These are phyloP conservation scores for Claviceps sp. DNA, from an alignment of 2,329 filamentous ascomycete species.

Conservation along the genomic window DNA sequence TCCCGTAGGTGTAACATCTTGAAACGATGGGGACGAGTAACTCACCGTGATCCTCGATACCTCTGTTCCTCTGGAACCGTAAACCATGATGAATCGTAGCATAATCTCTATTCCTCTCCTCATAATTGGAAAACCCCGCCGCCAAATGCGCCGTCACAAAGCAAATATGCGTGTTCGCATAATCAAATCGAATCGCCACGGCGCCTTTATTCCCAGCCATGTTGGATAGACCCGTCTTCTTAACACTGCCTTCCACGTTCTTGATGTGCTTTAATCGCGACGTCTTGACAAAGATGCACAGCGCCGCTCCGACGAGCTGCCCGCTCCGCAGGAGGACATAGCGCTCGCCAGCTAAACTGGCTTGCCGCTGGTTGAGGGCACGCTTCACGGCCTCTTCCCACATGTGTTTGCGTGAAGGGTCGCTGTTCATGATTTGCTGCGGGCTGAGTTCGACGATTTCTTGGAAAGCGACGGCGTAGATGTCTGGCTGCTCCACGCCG, in stretches of 20 bases:
- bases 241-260: slow-evolving; percentile 90
- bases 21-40: background rate
- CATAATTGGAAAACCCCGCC: slow-evolving; percentile 91
- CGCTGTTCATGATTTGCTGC: slow-evolving; percentile 98
- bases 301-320: slow-evolving; percentile 83
- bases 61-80: slow-evolving; percentile 78
- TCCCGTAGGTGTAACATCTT: too few species aligned
- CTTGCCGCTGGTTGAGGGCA: slow-evolving; percentile 61
- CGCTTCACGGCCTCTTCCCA: slow-evolving; percentile 77
- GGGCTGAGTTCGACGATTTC: slow-evolving; percentile 97
- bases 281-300: slow-evolving; percentile 81
- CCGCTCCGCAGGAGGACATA: slow-evolving; percentile 87
- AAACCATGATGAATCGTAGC: slow-evolving; percentile 76
- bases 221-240: slow-evolving; percentile 87
- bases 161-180: slow-evolving; percentile 81
- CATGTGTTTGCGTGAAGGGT: slow-evolving; percentile 67
- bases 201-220: slow-evolving; percentile 98
- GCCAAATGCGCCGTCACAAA: slow-evolving; percentile 95
- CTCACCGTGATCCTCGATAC: slow-evolving; percentile 78
- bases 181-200: slow-evolving; percentile 91
- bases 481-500: slow-evolving; percentile 57
- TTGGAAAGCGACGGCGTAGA: slow-evolving; percentile 86
- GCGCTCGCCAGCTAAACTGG: slow-evolving; percentile 50
- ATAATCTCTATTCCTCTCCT: slow-evolving; percentile 90
- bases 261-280: slow-evolving; percentile 72